Evolutionary conservation across 2,329 filamentous ascomycete species (phyloP), one percentile per base, ranked within the genome.

Genomic region (Cladosporium sp.): DNA sequence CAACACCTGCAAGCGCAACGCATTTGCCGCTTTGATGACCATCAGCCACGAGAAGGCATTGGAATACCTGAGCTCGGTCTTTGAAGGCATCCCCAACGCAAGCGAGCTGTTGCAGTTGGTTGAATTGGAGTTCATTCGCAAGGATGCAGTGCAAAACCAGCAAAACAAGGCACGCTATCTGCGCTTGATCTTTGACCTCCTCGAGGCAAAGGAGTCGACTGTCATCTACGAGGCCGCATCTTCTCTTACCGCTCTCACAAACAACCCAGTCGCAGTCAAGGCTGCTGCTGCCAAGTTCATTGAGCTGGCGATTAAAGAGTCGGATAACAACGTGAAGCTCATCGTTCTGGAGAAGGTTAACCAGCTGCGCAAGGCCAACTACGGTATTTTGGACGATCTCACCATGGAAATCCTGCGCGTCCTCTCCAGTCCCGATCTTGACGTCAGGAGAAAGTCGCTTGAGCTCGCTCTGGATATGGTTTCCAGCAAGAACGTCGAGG

Each of bases 311-410:
- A 96, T 98, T 67, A 95, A 95, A 72, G 93, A 97, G 71, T 85
- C 93, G 0, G 93, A 98, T 69, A 98, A 98, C 76, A 98, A 98
- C 66, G 93, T 98, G 57, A 98, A 98, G 74, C 83, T 98, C 39
- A 98, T 98, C 60, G 93, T 98, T 16, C 78, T 98, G 38, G 93
- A 97, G 64, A 86, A 92, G 39, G 93, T 98, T 32, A 86, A 95
- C 62, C 85, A 92, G 62, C 71, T 96, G 55, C 81, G 91, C 60
- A 84, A 85, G 66, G 88, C 88, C 70, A 94, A 95, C 60, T 88
- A 93, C 65, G 91, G 91, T 46, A 83, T 97, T 16, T 72, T 98
- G 51, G 91, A 97, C 64, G 93, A 98, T 63, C 72, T 97, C 42
- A 89, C 88, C 4, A 97, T 98, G 93, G 93, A 98, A 69, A 91